These are phyloP conservation scores for Hypericum androsaemum DNA, from an alignment of 345 rosid species.

Conservation along the genomic window DNA sequence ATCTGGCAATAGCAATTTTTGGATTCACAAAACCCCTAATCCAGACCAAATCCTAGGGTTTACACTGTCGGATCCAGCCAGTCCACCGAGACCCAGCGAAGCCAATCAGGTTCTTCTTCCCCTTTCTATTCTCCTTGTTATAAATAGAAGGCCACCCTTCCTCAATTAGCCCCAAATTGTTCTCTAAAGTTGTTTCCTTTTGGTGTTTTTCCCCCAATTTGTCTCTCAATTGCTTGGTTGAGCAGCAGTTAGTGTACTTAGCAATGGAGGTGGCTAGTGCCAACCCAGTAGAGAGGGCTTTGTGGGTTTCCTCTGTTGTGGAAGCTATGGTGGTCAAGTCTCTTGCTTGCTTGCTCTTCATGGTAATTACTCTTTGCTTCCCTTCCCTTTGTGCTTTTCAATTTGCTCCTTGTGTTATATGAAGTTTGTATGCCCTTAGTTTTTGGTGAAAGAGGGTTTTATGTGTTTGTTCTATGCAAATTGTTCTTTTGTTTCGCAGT, in stretches of 20 bases:
- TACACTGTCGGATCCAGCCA: constrained; percentile 37
- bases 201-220: neutral
- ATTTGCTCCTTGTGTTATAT: neutral
- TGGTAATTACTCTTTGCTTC: constrained; percentile 18
- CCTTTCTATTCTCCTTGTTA: neutral
- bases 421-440: too few relatives aligned
- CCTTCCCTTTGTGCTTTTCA: neutral
- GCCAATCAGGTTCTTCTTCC: neutral
- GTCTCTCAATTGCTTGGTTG: neutral
- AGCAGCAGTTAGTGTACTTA: neutral
- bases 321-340: constrained; percentile 28
- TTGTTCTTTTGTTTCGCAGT: too few relatives aligned
- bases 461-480: too few relatives aligned
- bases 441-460: too few relatives aligned
- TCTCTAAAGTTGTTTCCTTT: neutral
- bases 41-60: constrained; percentile 23
- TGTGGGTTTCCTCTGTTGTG: constrained; percentile 24
- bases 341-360: constrained; percentile 35
- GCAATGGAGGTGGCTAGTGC: constrained; percentile 37
- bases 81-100: constrained; percentile 18
- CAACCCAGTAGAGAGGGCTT: constrained; percentile 20
- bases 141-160: neutral
- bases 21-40: constrained; percentile 23
- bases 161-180: neutral
- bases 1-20: too few relatives aligned